Evolutionary conservation across 768 basidiomycete genomes (phyloP).

Genomic region (Leccinum disarticulatum): DNA sequence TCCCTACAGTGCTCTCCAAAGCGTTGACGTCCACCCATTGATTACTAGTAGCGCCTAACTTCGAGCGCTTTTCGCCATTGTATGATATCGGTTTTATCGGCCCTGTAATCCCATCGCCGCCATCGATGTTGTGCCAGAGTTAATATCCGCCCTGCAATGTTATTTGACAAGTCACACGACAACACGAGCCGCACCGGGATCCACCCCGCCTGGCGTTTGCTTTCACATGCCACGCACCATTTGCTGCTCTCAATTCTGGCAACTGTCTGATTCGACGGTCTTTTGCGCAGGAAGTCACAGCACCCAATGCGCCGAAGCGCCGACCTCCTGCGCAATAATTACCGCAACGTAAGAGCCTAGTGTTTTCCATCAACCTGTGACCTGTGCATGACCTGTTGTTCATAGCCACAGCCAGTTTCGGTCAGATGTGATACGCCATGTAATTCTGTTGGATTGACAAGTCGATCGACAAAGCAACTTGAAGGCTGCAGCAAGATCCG

Average conservation of each 20-base stretch:
- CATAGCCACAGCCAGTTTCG: not conserved
- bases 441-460: not conserved
- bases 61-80: not conserved
- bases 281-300: not conserved
- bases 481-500: not conserved
- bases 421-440: not conserved
- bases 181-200: not conserved
- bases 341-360: not conserved
- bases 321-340: not conserved
- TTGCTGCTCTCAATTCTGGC: not conserved
- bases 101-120: not conserved
- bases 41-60: slow-evolving; percentile 1
- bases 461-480: not conserved
- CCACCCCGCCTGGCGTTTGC: not conserved
- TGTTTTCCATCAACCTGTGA: not conserved
- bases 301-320: not conserved
- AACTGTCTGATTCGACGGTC: not conserved
- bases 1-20: slow-evolving; percentile 20
- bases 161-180: not conserved
- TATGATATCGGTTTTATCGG: not conserved
- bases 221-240: slow-evolving; percentile 3
- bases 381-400: not conserved
- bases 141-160: not conserved
- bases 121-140: not conserved
- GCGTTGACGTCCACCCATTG: slow-evolving; percentile 16